Percentiles rank a stretch among this genome's conserved stretches.
phyloP scores from a whole-genome alignment of 768 basidiomycete genomes.

The Phlebiopsis flavidoalba region DNA sequence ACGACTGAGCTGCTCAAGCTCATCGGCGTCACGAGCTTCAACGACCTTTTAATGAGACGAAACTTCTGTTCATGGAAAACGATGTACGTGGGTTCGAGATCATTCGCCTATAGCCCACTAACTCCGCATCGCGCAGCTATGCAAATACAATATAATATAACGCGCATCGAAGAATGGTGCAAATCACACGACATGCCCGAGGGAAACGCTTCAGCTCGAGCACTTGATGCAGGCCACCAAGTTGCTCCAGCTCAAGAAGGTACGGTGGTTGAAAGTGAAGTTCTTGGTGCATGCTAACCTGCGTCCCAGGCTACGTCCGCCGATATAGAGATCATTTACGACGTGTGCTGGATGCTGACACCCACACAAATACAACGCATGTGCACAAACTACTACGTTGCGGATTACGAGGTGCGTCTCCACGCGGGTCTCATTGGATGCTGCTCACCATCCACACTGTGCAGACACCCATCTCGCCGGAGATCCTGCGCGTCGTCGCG shows the following conservation, averaged over 20 bases:
- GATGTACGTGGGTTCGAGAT: conserved; percentile 53
- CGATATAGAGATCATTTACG: conserved; percentile 98
- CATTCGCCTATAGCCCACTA: neutral
- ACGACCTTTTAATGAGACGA: conserved; percentile 95
- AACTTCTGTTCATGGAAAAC: conserved; percentile 99
- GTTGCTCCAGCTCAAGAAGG: conserved; percentile 96
- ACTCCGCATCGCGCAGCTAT: conserved; percentile 56
- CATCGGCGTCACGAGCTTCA: conserved; percentile 95
- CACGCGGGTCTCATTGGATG: neutral
- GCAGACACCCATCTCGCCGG: conserved; percentile 93
- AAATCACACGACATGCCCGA: conserved; percentile 99
- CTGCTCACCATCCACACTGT: conserved; percentile 1
- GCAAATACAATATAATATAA: conserved; percentile 99
- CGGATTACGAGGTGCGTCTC: conserved; percentile 89
- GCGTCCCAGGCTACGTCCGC: conserved; percentile 71
- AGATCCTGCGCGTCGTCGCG: conserved; percentile 95
- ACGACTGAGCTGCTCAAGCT: conserved; percentile 92
- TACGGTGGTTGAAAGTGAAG: neutral
- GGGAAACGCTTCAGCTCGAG: conserved; percentile 92
- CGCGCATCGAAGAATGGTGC: conserved; percentile 97
- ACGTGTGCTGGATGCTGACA: conserved; percentile 99
- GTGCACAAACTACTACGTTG: conserved; percentile 98
- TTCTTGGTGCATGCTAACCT: conserved; percentile 5
- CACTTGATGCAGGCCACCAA: conserved; percentile 99
- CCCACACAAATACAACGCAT: conserved; percentile 99